Evolutionary conservation across 768 basidiomycete genomes (phyloP).

Genomic region (Russula earlei): DNA sequence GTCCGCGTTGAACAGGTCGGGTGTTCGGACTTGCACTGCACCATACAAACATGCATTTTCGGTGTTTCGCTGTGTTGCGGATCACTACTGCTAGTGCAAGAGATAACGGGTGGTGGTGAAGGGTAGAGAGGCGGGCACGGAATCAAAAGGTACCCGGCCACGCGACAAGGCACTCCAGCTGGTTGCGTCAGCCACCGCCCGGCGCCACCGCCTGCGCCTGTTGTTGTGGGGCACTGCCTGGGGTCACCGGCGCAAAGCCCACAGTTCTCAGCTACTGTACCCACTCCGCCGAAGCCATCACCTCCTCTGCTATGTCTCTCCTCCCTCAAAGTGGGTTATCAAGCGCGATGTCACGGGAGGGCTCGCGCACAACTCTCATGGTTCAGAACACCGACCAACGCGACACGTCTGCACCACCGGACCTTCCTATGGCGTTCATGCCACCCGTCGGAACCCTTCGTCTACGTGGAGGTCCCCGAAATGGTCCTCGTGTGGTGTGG

Average conservation of each 20-base stretch:
- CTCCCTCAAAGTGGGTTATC: background rate
- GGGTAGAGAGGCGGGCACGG: too few species aligned
- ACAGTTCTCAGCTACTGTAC: background rate
- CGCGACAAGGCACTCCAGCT: background rate
- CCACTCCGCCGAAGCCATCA: background rate
- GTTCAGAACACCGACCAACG: conserved; percentile 2
- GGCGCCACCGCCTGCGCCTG: background rate
- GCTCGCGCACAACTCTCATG: conserved; percentile 1
- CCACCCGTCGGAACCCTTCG: background rate
- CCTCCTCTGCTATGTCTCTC: background rate
- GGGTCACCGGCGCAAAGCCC: background rate
- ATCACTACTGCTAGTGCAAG: too few species aligned
- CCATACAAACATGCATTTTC: too few species aligned
- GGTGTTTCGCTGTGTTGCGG: too few species aligned
- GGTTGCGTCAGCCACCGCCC: conserved; percentile 2
- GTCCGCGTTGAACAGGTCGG: too few species aligned
- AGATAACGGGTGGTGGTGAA: too few species aligned
- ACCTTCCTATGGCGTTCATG: background rate
- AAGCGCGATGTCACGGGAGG: conserved; percentile 6
- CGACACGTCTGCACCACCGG: background rate
- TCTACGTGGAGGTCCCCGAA: conserved; percentile 7
- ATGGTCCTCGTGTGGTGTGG: conserved; percentile 61
- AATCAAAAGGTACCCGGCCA: background rate
- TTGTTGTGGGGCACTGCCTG: background rate
- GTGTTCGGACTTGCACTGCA: too few species aligned